Conservation (phyloP, 2,329 filamentous ascomycete genomes). For the Fusarium buxicola region DNA sequence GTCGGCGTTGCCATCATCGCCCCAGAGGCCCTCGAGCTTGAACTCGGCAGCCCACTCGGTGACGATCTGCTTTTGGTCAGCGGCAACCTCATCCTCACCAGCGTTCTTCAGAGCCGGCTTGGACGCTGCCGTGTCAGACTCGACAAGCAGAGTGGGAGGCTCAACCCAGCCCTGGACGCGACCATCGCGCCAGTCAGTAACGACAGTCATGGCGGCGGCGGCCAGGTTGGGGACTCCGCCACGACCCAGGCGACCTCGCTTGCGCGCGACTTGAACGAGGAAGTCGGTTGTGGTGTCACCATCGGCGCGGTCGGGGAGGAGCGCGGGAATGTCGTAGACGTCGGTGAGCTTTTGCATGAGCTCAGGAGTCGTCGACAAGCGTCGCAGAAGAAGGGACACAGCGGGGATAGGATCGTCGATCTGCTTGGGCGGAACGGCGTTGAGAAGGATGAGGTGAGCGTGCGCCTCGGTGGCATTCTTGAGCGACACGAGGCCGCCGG, state of each 20-base stretch:
- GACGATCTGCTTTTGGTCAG: constrained; percentile 87
- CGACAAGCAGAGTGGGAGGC: constrained; percentile 74
- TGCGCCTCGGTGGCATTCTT: constrained; percentile 78
- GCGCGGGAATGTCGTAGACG: constrained; percentile 85
- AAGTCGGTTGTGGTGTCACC: constrained; percentile 90
- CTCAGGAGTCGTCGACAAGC: constrained; percentile 77
- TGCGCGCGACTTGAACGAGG: constrained; percentile 92
- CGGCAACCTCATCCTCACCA: constrained; percentile 59
- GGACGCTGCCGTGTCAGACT: constrained; percentile 47
- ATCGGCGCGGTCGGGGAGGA: constrained; percentile 73
- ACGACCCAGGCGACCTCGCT: constrained; percentile 87
- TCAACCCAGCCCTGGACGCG: constrained; percentile 94
- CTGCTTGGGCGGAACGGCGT: constrained; percentile 92
- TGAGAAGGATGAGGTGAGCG: constrained; percentile 87
- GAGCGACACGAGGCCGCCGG: constrained; percentile 58
- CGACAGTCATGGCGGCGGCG: constrained; percentile 89
- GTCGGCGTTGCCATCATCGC: constrained; percentile 66
- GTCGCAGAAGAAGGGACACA: constrained; percentile 83
- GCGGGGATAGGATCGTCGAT: constrained; percentile 93
- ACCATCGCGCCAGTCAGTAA: constrained; percentile 97
- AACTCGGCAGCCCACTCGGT: constrained; percentile 95
- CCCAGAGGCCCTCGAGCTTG: constrained; percentile 93
- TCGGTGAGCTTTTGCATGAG: constrained; percentile 83
- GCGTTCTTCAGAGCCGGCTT: constrained; percentile 53
- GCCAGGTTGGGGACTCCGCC: constrained; percentile 91